Evolutionary conservation across 164 flowering plant species (phyloP), one percentile per base, ranked within the genome.

Genomic region (Echeveria elegans): DNA sequence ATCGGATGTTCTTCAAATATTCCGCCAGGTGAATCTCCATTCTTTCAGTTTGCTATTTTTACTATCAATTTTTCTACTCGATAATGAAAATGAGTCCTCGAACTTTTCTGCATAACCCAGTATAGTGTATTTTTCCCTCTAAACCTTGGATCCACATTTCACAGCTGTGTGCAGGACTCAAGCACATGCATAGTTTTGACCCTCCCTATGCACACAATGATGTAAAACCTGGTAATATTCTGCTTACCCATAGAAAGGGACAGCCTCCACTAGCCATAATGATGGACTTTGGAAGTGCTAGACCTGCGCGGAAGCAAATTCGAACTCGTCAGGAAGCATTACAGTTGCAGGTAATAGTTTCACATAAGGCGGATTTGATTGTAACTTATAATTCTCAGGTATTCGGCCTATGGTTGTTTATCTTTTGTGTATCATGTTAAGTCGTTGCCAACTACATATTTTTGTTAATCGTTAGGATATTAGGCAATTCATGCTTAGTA

Each of bases 161-260:
- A 30, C 92, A 94, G 98, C 90, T 94, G 77, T 94, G 98, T 83
- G 96, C 92, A 77, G 98, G 98, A 66, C 85, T 94, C 69, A 81
- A 88, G 78, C 96, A 94, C 71, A 91, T 94, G 97, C 97, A 94
- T 79, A 82, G 70, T 74, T 82, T 86, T 68, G 95, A 87, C 7
- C 96, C 97, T 53, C 93, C 98, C 66, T 88, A 91, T 86, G 97
- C 96, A 30, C 98, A 94, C 68, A 91, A 94, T 82, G 98, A 94
- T 81, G 87, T 94, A 70, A 94, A 94, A 75, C 95, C 97, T 66
- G 98, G 98, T 19, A 94, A 94, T 82, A 86, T 94, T 37, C 93
- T 94, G 50, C 68, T 94, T 65, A 91, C 96, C 41, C 85, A 78
- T 71, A 84, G 88, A 66, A 91, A 88, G 79, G 97, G 95, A 62